Evolutionary conservation across 140 eudicot species (phyloP).

Genomic region (Stevia rebaudiana): DNA sequence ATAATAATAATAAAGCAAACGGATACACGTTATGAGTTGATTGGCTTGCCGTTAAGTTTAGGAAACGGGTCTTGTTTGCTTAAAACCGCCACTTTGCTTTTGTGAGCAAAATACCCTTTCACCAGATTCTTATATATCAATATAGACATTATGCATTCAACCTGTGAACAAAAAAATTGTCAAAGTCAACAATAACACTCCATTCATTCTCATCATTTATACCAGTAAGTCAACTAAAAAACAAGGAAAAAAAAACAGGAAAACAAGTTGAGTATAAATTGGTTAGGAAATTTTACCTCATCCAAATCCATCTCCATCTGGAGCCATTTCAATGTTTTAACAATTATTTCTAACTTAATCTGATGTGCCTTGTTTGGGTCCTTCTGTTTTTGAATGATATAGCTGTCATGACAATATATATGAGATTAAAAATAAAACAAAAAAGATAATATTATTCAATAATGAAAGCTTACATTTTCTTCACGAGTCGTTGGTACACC

Average conservation of each 20-base stretch:
- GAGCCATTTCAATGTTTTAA: slow-evolving; percentile 91
- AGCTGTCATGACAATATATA: slow-evolving; percentile 41
- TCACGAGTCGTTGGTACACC: slow-evolving; percentile 80
- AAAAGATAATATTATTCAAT: not conserved
- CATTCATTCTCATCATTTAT: not conserved
- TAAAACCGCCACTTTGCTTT: slow-evolving; percentile 88
- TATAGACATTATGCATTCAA: slow-evolving; percentile 88
- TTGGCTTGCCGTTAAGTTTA: slow-evolving; percentile 81
- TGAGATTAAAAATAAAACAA: not conserved
- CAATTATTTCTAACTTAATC: slow-evolving; percentile 80
- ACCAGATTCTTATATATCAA: slow-evolving; percentile 81
- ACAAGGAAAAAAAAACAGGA: not conserved
- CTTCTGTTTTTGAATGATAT: slow-evolving; percentile 73
- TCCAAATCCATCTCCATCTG: slow-evolving; percentile 93
- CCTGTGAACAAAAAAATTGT: slow-evolving; percentile 42
- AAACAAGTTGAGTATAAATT: not conserved
- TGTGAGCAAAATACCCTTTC: slow-evolving; percentile 97
- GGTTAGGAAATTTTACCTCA: slow-evolving; percentile 51
- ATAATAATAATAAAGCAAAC: too few relatives aligned
- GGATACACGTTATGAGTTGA: slow-evolving; percentile 36
- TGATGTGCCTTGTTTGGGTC: slow-evolving; percentile 90
- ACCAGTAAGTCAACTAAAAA: not conserved
- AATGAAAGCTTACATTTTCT: slow-evolving; percentile 59
- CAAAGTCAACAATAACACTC: not conserved
- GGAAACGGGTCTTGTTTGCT: slow-evolving; percentile 99